These are phyloP conservation scores for Paecilomyces variotii DNA, from an alignment of 2,329 filamentous ascomycete genomes.

Conservation along the genomic window DNA sequence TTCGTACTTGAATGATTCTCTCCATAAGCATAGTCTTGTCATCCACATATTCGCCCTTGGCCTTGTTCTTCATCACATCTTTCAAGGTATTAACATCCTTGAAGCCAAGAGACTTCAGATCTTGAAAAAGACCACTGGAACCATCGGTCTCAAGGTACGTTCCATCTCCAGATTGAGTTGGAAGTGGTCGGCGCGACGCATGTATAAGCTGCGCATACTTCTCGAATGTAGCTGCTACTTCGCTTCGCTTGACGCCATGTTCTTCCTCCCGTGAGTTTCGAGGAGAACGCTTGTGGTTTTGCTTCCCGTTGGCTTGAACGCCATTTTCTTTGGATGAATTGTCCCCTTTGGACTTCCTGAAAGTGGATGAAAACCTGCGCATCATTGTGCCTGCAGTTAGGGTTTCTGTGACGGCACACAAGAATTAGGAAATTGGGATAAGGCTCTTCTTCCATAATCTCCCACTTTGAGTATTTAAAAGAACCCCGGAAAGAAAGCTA, in stretches of 20 bases:
- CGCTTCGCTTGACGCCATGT: conserved; percentile 28
- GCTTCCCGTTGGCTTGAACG: conserved; percentile 20
- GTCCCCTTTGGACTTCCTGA: conserved; percentile 31
- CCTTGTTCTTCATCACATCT: conserved; percentile 53
- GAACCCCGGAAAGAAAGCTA: neutral
- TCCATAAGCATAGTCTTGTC: conserved; percentile 76
- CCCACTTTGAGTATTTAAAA: neutral
- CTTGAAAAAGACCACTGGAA: conserved; percentile 46
- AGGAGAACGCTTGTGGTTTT: conserved; percentile 23
- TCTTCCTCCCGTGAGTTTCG: conserved; percentile 20
- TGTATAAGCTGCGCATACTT: conserved; percentile 41
- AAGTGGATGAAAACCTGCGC: conserved; percentile 31
- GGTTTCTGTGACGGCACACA: neutral
- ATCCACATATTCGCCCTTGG: conserved; percentile 57
- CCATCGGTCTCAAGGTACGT: conserved; percentile 47
- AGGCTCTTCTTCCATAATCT: neutral
- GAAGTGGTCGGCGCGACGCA: conserved; percentile 54
- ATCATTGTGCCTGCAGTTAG: conserved; percentile 22
- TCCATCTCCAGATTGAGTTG: conserved; percentile 56
- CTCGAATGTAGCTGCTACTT: conserved; percentile 34
- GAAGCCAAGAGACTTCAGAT: conserved; percentile 50
- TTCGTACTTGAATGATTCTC: conserved; percentile 51
- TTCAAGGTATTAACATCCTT: conserved; percentile 57
- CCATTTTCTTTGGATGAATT: conserved; percentile 25
- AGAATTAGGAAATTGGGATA: neutral